These are phyloP conservation scores for Apiotrichum gamsii DNA, from an alignment of 1,284 basidiomycete genomes.

Conservation along the genomic window DNA sequence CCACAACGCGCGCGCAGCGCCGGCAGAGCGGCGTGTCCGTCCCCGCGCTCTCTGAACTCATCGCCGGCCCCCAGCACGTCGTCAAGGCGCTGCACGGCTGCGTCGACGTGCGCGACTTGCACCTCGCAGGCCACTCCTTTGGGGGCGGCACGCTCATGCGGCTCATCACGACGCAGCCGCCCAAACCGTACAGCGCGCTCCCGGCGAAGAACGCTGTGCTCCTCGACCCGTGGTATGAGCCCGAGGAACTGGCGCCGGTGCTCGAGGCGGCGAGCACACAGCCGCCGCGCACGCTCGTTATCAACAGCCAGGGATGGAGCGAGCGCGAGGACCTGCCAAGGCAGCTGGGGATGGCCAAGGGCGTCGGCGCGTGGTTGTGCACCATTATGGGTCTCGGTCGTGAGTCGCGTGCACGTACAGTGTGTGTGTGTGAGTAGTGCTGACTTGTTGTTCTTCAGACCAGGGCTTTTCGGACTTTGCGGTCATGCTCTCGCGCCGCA, in stretches of 20 bases:
- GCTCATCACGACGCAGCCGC: slow-evolving; percentile 12
- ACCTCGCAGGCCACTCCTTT: slow-evolving; percentile 66
- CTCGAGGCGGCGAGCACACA: slow-evolving; percentile 2
- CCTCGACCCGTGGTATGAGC: slow-evolving; percentile 73
- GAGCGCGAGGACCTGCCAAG: slow-evolving; percentile 62
- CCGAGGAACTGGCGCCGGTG: slow-evolving; percentile 55
- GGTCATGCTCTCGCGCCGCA: slow-evolving; percentile 19
- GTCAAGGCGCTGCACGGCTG: slow-evolving; percentile 50
- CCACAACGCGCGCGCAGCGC: no score
- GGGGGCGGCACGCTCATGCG: slow-evolving; percentile 60
- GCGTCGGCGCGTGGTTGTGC: slow-evolving; percentile 27
- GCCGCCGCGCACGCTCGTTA: slow-evolving; percentile 53
- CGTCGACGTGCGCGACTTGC: slow-evolving; percentile 49
- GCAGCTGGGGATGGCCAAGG: slow-evolving; percentile 52
- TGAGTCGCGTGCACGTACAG: no score
- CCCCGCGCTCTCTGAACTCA: no score
- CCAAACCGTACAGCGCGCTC: slow-evolving; percentile 44
- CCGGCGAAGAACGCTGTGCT: slow-evolving; percentile 55
- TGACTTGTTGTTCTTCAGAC: slow-evolving; percentile 19
- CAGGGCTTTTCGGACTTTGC: slow-evolving; percentile 44
- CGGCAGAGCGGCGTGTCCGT: no score
- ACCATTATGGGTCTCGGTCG: slow-evolving; percentile 35
- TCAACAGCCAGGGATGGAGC: slow-evolving; percentile 68
- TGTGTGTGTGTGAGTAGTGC: no score
- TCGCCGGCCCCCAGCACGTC: slow-evolving; percentile 3